Evolutionary conservation across 345 rosid species (phyloP).

Genomic region (Salix brachista): DNA sequence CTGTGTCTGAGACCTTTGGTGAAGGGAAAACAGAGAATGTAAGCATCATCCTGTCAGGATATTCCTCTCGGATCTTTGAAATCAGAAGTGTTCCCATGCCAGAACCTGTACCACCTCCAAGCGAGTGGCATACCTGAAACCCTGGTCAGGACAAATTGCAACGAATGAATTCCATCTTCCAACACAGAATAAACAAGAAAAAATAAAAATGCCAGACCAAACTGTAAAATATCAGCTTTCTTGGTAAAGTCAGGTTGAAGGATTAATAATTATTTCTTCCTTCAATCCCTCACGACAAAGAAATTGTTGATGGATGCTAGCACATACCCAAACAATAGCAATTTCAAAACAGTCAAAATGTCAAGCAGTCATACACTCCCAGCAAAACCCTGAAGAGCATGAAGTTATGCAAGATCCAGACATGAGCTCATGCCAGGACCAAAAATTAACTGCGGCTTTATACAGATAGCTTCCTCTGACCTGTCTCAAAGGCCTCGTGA

Average conservation of each 20-base stretch:
- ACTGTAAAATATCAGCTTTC: not conserved
- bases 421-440: not conserved
- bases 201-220: not conserved
- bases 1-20: slow-evolving; percentile 96
- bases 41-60: slow-evolving; percentile 97
- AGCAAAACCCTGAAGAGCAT: not conserved
- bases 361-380: not conserved
- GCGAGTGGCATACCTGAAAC: slow-evolving; percentile 94
- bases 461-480: not conserved
- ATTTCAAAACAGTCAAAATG: not conserved
- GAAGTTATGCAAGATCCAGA: not conserved
- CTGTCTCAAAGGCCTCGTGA: not conserved
- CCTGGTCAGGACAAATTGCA: slow-evolving; percentile 40
- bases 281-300: not conserved
- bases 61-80: slow-evolving; percentile 93
- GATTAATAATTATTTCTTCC: not conserved
- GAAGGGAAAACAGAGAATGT: slow-evolving; percentile 98
- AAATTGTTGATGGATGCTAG: no score
- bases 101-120: slow-evolving; percentile 97
- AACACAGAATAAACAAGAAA: not conserved
- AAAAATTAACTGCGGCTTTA: not conserved
- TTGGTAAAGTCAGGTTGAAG: not conserved
- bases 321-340: not conserved
- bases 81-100: slow-evolving; percentile 96
- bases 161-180: slow-evolving; percentile 15